Percentiles rank a stretch among this genome's conserved stretches.
These are phyloP conservation scores for Globisporangium irregulare DNA, from an alignment of 352 stramenopile species.

Conservation along the genomic window DNA sequence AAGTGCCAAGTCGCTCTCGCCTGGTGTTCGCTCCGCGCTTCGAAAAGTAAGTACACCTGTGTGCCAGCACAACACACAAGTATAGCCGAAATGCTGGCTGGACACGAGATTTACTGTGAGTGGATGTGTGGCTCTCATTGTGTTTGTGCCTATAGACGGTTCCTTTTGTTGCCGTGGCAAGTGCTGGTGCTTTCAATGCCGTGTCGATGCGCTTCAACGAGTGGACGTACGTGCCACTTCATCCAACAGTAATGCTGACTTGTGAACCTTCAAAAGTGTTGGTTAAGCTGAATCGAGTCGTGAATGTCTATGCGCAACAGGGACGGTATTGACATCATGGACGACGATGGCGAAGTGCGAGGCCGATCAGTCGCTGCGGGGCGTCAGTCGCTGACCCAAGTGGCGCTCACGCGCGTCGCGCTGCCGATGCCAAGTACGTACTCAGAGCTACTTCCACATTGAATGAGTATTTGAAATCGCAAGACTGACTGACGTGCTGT, in stretches of 20 bases:
- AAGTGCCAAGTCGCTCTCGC: slow-evolving; percentile 69
- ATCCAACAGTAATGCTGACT: background rate
- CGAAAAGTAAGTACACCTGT: slow-evolving; percentile 39
- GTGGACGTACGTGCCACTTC: slow-evolving; percentile 49
- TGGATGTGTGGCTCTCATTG: background rate
- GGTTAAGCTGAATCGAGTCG: background rate
- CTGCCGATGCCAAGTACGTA: slow-evolving; percentile 76
- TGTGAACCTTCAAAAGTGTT: background rate
- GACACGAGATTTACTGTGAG: background rate
- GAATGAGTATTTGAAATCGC: too few relatives aligned
- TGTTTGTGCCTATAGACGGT: slow-evolving; percentile 53
- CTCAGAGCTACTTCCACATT: too few relatives aligned
- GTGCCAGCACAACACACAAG: too few relatives aligned
- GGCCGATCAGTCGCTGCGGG: slow-evolving; percentile 75
- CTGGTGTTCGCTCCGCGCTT: slow-evolving; percentile 50
- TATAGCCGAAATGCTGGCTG: background rate
- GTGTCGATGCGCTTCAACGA: slow-evolving; percentile 90
- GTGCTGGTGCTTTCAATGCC: slow-evolving; percentile 80
- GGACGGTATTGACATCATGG: slow-evolving; percentile 82
- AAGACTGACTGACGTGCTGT: slow-evolving; percentile 2
- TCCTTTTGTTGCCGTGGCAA: slow-evolving; percentile 80
- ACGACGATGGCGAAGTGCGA: slow-evolving; percentile 71
- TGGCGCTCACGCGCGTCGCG: slow-evolving; percentile 74
- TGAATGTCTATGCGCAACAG: slow-evolving; percentile 20
- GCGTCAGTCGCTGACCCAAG: slow-evolving; percentile 76